Evolutionary conservation across 75 land plant genomes (phyloP).

Genomic region (Picea sitchensis): DNA sequence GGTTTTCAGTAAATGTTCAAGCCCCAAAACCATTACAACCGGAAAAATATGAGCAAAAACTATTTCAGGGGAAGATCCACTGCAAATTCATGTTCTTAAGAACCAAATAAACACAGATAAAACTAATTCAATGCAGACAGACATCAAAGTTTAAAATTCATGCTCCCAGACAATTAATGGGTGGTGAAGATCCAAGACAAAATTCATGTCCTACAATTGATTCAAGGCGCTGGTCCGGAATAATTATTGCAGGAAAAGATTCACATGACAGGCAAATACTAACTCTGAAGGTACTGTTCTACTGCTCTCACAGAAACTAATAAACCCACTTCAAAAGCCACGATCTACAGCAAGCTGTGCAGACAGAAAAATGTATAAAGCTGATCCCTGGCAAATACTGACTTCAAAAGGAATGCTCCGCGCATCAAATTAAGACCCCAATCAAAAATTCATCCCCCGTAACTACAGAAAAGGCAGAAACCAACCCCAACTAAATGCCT

Average conservation of each 20-base stretch:
- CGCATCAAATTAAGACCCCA: neutral
- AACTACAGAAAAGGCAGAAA: neutral
- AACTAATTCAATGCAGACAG: too few species aligned
- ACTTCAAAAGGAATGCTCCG: neutral
- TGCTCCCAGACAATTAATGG: too few species aligned
- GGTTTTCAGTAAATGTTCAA: too few species aligned
- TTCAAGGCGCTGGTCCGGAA: too few species aligned
- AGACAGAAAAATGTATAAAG: neutral
- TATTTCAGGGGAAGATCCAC: conserved; percentile 2
- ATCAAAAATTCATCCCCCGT: neutral
- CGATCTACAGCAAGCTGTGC: neutral
- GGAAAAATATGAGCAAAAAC: neutral
- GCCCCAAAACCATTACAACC: neutral
- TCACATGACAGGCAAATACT: too few species aligned
- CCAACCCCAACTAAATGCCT: neutral
- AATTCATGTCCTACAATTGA: too few species aligned
- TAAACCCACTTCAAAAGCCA: neutral
- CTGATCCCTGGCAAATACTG: neutral
- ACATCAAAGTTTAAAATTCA: too few species aligned
- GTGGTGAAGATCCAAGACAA: too few species aligned
- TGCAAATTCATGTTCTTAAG: neutral
- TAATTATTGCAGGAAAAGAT: too few species aligned
- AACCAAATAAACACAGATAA: too few species aligned
- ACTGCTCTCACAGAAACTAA: too few species aligned
- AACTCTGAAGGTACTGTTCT: too few species aligned